Conservation (phyloP, 2,329 filamentous ascomycete genomes). For the Aureobasidium zeae region DNA sequence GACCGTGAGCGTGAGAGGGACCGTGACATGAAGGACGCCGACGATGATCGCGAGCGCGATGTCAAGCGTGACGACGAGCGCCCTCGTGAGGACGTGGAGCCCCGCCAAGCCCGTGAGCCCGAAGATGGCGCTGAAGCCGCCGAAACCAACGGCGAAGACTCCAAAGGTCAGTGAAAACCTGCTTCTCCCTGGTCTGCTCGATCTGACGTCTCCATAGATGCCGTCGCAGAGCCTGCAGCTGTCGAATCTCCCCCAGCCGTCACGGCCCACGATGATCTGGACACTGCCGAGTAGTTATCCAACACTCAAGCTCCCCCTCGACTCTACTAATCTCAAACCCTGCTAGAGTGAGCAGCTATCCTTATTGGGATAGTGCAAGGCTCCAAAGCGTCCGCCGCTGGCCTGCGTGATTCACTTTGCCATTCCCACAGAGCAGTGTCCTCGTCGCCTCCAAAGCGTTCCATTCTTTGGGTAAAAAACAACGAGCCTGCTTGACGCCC, state of each 20-base stretch:
- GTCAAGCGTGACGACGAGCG: slow-evolving; percentile 52
- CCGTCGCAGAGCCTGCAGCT: slow-evolving; percentile 33
- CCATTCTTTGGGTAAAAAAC: slow-evolving; percentile 5
- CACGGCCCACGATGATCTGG: slow-evolving; percentile 84
- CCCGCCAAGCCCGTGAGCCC: slow-evolving; percentile 38
- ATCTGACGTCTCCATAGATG: no score
- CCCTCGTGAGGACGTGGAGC: slow-evolving; percentile 44
- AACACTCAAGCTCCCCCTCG: not conserved
- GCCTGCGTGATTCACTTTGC: slow-evolving; percentile 9
- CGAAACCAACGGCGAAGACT: slow-evolving; percentile 64
- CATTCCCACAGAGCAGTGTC: not conserved
- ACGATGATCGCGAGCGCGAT: slow-evolving; percentile 55
- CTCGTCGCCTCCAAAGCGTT: slow-evolving; percentile 10
- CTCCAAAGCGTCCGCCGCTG: not conserved
- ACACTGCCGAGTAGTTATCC: slow-evolving; percentile 67
- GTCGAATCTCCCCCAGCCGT: slow-evolving; percentile 61
- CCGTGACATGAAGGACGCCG: slow-evolving; percentile 36
- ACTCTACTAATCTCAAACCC: slow-evolving; percentile 1
- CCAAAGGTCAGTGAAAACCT: slow-evolving; percentile 57
- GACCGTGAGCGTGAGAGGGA: slow-evolving; percentile 63
- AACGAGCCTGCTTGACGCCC: slow-evolving; percentile 12
- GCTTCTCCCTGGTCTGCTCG: no score
- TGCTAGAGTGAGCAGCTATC: no score
- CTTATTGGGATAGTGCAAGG: slow-evolving; percentile 7
- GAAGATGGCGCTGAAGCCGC: slow-evolving; percentile 22